Conservation (phyloP, 768 basidiomycete genomes). For the Boletus bicolor region DNA sequence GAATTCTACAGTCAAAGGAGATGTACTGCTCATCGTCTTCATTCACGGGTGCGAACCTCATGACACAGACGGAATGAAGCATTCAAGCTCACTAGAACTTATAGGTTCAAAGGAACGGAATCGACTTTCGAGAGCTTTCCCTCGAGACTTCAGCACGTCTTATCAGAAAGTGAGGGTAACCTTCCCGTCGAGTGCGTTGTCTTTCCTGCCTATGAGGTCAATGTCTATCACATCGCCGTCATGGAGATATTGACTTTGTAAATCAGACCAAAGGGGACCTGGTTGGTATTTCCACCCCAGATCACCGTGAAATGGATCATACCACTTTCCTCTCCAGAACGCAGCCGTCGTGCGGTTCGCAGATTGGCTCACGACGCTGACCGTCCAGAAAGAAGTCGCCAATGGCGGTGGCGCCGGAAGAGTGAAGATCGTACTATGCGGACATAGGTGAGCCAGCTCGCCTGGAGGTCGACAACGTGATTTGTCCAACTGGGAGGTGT, state of each 20-base stretch:
- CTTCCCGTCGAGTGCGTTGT: conserved; percentile 67
- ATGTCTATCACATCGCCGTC: conserved; percentile 6
- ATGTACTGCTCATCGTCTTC: conserved; percentile 67
- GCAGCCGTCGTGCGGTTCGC: conserved; percentile 83
- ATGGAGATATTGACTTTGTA: conserved; percentile 12
- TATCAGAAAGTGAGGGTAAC: conserved; percentile 59
- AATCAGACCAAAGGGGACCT: conserved; percentile 84
- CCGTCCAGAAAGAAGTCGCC: conserved; percentile 80
- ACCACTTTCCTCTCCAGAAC: conserved; percentile 41
- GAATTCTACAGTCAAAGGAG: conserved; percentile 22
- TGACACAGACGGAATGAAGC: not conserved
- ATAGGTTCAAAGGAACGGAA: conserved; percentile 59
- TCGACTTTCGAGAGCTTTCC: conserved; percentile 79
- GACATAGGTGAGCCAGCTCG: conserved; percentile 62
- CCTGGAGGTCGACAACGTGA: not conserved
- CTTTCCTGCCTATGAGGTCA: conserved; percentile 87
- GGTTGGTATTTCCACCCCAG: conserved; percentile 43
- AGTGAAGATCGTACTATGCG: conserved; percentile 82
- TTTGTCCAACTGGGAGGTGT: not conserved
- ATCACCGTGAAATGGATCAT: not conserved
- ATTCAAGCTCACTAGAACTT: conserved; percentile 1
- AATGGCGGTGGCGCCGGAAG: conserved; percentile 70
- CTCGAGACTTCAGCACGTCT: conserved; percentile 69
- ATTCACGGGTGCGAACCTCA: conserved; percentile 64
- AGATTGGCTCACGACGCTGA: conserved; percentile 89